Base-by-base conservation (phyloP, 139 green algal species). In the Nannochloris sp. region DNA sequence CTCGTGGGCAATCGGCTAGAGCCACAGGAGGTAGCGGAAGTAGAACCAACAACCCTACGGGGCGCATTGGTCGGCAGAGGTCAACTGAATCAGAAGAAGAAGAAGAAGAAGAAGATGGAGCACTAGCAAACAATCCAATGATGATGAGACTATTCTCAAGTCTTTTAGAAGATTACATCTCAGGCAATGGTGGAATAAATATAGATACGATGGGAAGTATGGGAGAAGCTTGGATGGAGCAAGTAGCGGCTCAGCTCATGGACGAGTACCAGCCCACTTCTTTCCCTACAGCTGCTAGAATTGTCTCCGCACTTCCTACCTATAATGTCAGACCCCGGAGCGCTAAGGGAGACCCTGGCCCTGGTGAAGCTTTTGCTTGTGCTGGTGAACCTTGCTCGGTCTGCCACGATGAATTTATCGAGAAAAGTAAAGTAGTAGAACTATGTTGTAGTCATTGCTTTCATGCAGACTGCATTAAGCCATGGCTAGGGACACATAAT, bases 401-500 rank as follows among this genome's bases (percentile, higher is more conserved):
- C 4, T 79, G 72, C 38, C 72, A 79, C 45, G 69, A 77, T 31
- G 61, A 71, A 29, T 77, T 73, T 48, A 30, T 23, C 4, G 38
- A 48, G 25, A 53, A 47, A 13, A 60, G 77, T 24, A 65, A 73
- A 48, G 72, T 79, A n/a, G 15, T 77, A 44, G 68, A 81, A 57
- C 59, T 81, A 58, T 70, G 65, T 25, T 82, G 75, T 60, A 15
- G 29, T 5, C 75, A 82, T 51, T 38, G 37, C 48, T 82, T 73
- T 29, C 75, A 82, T 60, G n/a, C 19, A 5, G 60, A 73, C 44
- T 82, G 75, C 61, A 23, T 82, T 14, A 31, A 76, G 42, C 75
- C 66, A 6, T 82, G 75, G 74, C 71, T 81, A 32, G 60, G 74
- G 27, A 54, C 45, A n/a, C 74, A 81, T 51, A 77, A 81, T 61